These are phyloP conservation scores for Thoreauomyces humboldtii DNA, from an alignment of 192 early-diverging fungal genomes.

Conservation along the genomic window DNA sequence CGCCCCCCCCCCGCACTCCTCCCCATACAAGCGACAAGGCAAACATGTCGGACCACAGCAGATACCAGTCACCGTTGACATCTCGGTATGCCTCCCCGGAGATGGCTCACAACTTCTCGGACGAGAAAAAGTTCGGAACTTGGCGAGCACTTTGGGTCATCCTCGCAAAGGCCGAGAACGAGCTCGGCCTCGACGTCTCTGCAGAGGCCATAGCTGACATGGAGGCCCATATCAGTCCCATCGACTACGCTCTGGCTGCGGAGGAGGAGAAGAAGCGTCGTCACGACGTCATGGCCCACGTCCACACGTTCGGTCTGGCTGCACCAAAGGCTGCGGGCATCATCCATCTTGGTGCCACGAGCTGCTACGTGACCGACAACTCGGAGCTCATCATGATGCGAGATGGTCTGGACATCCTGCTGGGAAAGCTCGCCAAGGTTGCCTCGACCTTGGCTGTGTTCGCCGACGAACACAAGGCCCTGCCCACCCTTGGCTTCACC, in stretches of 20 bases:
- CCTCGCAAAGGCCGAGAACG: slow-evolving; percentile 88
- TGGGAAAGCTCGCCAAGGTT: slow-evolving; percentile 82
- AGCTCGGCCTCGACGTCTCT: slow-evolving; percentile 91
- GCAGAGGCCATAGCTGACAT: slow-evolving; percentile 85
- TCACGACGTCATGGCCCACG: slow-evolving; percentile 99
- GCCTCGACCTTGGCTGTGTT: slow-evolving; percentile 79
- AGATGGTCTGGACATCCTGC: slow-evolving; percentile 88
- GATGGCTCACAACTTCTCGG: slow-evolving; percentile 92
- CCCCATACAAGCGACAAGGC: no score
- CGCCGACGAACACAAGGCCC: slow-evolving; percentile 72
- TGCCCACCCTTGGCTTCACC: slow-evolving; percentile 96
- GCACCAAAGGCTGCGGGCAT: slow-evolving; percentile 87
- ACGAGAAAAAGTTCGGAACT: slow-evolving; percentile 92
- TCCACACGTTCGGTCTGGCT: slow-evolving; percentile 83
- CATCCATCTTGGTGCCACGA: slow-evolving; percentile 97
- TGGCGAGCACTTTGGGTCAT: slow-evolving; percentile 96
- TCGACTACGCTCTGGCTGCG: slow-evolving; percentile 87
- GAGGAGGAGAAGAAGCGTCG: slow-evolving; percentile 89
- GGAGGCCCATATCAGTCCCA: slow-evolving; percentile 77
- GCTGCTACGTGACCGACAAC: slow-evolving; percentile 99
- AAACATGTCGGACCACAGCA: slow-evolving; percentile 61
- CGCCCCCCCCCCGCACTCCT: not conserved
- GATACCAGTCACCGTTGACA: slow-evolving; percentile 94
- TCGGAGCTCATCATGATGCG: slow-evolving; percentile 97
- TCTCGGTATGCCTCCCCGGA: slow-evolving; percentile 95